Percentiles rank a stretch among this genome's conserved stretches.
Conservation (phyloP, 1,284 basidiomycete genomes). For the Ustilago cynodontis region DNA sequence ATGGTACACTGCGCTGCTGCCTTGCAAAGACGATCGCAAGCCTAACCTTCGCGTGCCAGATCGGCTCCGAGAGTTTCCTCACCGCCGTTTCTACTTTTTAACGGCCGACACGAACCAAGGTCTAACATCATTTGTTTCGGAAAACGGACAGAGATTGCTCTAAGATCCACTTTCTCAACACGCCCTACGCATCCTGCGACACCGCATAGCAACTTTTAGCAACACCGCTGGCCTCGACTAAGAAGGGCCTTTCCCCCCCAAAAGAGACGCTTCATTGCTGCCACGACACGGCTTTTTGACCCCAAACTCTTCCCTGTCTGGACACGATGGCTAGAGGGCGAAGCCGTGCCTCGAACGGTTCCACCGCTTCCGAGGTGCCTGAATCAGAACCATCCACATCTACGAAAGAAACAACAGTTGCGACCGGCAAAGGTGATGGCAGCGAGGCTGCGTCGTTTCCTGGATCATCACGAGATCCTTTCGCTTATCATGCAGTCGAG, state of each 20-base stretch:
- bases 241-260: no score
- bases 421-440: not conserved
- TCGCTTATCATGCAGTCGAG: constrained; percentile 31
- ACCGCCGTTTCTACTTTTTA: not conserved
- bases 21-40: constrained; percentile 26
- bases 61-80: constrained; percentile 33
- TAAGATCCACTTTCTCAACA: not conserved
- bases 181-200: no score
- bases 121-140: constrained; percentile 24
- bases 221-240: no score
- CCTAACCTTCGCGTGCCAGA: constrained; percentile 10
- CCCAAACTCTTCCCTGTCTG: no score
- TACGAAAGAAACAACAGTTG: not conserved
- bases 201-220: no score
- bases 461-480: constrained; percentile 11
- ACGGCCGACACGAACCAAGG: constrained; percentile 20
- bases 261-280: no score
- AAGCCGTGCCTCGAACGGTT: constrained; percentile 30
- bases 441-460: not conserved
- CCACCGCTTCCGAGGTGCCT: constrained; percentile 20
- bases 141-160: constrained; percentile 5
- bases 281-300: no score
- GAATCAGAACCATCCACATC: constrained; percentile 19
- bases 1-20: constrained; percentile 12
- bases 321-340: constrained; percentile 20